phyloP scores from a whole-genome alignment of 176 grass and related monocot species.

The Chloris gayana region DNA sequence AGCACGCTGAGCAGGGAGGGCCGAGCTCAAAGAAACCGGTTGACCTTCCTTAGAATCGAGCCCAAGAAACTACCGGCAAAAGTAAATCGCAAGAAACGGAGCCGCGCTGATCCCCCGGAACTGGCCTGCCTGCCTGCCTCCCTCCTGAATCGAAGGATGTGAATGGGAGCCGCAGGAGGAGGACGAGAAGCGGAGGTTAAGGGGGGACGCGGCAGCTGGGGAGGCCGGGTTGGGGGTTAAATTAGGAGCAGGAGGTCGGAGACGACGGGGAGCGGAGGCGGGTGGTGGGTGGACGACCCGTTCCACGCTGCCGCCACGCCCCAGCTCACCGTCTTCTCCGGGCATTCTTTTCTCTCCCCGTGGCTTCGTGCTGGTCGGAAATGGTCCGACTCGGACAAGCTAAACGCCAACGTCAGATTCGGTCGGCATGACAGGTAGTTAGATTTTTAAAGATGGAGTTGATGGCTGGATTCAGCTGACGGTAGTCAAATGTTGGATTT shows the following conservation, averaged over 20 bases:
- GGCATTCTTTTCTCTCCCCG: conserved; percentile 12
- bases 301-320: conserved; percentile 35
- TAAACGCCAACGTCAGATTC: neutral
- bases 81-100: conserved; percentile 3
- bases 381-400: conserved; percentile 40
- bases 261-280: conserved; percentile 2
- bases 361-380: conserved; percentile 8
- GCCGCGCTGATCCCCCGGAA: conserved; percentile 44
- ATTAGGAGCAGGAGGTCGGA: conserved; percentile 41
- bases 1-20: neutral
- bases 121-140: conserved; percentile 23
- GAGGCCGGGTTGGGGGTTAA: conserved; percentile 44
- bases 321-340: conserved; percentile 53
- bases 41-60: neutral
- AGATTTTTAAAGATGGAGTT: neutral
- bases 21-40: conserved; percentile 14
- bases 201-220: conserved; percentile 34
- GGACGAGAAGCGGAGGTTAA: conserved; percentile 42
- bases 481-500: neutral
- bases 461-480: conserved; percentile 8
- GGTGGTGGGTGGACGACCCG: conserved; percentile 40
- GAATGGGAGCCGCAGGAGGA: conserved; percentile 44
- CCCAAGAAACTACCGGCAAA: neutral
- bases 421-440: neutral
- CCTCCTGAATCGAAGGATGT: conserved; percentile 43